These are phyloP conservation scores for Hysterium pulicare DNA, from an alignment of 2,329 filamentous ascomycete species.

Conservation along the genomic window DNA sequence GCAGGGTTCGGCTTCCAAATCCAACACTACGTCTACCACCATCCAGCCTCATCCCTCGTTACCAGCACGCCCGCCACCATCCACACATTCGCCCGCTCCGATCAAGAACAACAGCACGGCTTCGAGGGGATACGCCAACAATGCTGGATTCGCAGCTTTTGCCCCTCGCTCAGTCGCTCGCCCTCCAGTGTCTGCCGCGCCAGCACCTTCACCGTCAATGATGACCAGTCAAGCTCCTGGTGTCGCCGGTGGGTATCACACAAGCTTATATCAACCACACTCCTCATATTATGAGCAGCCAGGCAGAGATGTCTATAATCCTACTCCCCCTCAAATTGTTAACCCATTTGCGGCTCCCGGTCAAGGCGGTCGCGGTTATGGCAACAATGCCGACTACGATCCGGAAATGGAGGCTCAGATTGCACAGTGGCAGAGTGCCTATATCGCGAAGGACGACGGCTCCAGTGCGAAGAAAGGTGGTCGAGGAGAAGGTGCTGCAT, in stretches of 20 bases:
- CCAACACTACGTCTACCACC: slow-evolving; percentile 28
- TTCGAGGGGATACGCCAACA: no score
- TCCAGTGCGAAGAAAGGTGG: slow-evolving; percentile 40
- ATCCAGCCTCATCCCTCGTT: slow-evolving; percentile 58
- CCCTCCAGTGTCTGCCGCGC: slow-evolving; percentile 27
- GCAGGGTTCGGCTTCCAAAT: slow-evolving; percentile 66
- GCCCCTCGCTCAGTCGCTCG: slow-evolving; percentile 36
- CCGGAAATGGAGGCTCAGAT: slow-evolving; percentile 88
- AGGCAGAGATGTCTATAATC: slow-evolving; percentile 43
- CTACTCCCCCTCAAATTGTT: slow-evolving; percentile 63
- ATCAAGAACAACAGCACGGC: neutral
- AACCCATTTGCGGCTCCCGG: slow-evolving; percentile 75
- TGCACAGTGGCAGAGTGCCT: slow-evolving; percentile 91
- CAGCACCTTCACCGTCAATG: slow-evolving; percentile 30
- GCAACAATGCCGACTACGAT: slow-evolving; percentile 50
- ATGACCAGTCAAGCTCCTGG: slow-evolving; percentile 41
- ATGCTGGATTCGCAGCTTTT: slow-evolving; percentile 4
- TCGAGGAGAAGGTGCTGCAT: slow-evolving; percentile 19
- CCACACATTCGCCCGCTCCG: slow-evolving; percentile 41
- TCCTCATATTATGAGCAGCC: slow-evolving; percentile 45
- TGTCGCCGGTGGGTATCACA: slow-evolving; percentile 38
- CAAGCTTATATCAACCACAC: slow-evolving; percentile 22
- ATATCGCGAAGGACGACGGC: slow-evolving; percentile 62
- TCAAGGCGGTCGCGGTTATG: slow-evolving; percentile 35
- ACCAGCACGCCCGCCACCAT: slow-evolving; percentile 71